Base-by-base conservation (phyloP, 768 basidiomycete genomes). In the Leccinum boreale region DNA sequence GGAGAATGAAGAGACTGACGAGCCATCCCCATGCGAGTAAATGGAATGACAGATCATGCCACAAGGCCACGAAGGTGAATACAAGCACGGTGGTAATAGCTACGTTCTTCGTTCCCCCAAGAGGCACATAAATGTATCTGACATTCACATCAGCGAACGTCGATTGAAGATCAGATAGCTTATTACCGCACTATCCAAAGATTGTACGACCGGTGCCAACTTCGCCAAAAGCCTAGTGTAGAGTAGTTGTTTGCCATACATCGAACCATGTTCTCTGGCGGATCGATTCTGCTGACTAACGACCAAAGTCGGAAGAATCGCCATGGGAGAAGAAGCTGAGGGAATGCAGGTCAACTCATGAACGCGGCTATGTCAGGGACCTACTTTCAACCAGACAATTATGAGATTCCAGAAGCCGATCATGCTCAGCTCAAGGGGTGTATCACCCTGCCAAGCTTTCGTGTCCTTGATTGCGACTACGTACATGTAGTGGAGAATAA, bases 241-340 rank as follows among this genome's bases (percentile, higher is more conserved):
- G 95, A 97, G 69, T 98, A 98, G 71, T 98, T 98, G 72, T 98
- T 99, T 21, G 86, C 90, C 86, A 98, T 89, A 67, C 97, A 98
- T n/a, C 97, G 83, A 12, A 99, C 82, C 97, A 98, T 97, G 72
- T 99, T 99, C 73, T 99, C 97, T 0, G 96, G 97, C 0, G 94
- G 90, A 65, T 97, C 92, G 33, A 98, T 81, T 0, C 91, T 92
- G 65, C 94, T 92, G 6, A 84, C 70, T 21, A 98, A 76, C 3
- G 95, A 88, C 94, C 95, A 98, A 19, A 97, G 75, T 2, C 95
- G 89, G 78, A 98, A 98, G 78, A 97, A 97, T 11, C 96, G 83
- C 96, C 96, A 98, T 0, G 94, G 91, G 21, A 98, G 83, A 44
- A 98, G 78, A 21, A 98, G 84, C 95, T 98, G 64, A 47, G 42